These are phyloP conservation scores for Tricholoma saponaceum DNA, from an alignment of 768 basidiomycete genomes.

Conservation along the genomic window DNA sequence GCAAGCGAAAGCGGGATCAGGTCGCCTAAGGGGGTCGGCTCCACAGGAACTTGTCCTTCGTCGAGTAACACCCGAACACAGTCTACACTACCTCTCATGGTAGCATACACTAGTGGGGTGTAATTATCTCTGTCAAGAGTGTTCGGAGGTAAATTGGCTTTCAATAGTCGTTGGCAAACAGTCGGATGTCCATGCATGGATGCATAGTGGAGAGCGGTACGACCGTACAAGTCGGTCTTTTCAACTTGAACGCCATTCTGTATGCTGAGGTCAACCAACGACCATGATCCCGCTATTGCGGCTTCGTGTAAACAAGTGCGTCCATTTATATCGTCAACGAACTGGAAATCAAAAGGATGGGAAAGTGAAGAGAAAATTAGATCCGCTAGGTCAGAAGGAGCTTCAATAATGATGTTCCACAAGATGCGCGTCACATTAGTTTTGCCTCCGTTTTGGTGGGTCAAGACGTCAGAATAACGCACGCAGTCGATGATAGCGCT, in stretches of 20 bases:
- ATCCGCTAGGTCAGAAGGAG: slow-evolving; percentile 67
- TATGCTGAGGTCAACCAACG: slow-evolving; percentile 80
- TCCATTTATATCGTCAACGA: slow-evolving; percentile 96
- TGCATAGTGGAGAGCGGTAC: slow-evolving; percentile 92
- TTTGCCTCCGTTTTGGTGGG: slow-evolving; percentile 55
- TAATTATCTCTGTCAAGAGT: slow-evolving; percentile 90
- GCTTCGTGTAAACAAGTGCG: slow-evolving; percentile 93
- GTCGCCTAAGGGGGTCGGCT: slow-evolving; percentile 59
- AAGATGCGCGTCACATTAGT: slow-evolving; percentile 84
- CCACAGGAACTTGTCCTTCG: slow-evolving; percentile 61
- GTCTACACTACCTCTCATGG: slow-evolving; percentile 75
- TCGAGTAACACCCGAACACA: slow-evolving; percentile 83
- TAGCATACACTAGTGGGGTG: slow-evolving; percentile 91
- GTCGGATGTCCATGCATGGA: slow-evolving; percentile 85
- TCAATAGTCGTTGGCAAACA: slow-evolving; percentile 74
- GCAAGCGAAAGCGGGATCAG: slow-evolving; percentile 87
- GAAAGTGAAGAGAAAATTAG: slow-evolving; percentile 66
- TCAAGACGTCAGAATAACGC: slow-evolving; percentile 62
- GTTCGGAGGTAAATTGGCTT: slow-evolving; percentile 60
- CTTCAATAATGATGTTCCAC: slow-evolving; percentile 89
- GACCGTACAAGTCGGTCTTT: slow-evolving; percentile 85
- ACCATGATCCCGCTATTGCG: slow-evolving; percentile 75
- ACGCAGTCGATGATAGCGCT: slow-evolving; percentile 66
- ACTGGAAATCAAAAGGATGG: slow-evolving; percentile 80
- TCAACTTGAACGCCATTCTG: slow-evolving; percentile 64